Evolutionary conservation across 2,329 filamentous ascomycete species (phyloP), one percentile per base, ranked within the genome.

Genomic region (Sporothrix sp.): DNA sequence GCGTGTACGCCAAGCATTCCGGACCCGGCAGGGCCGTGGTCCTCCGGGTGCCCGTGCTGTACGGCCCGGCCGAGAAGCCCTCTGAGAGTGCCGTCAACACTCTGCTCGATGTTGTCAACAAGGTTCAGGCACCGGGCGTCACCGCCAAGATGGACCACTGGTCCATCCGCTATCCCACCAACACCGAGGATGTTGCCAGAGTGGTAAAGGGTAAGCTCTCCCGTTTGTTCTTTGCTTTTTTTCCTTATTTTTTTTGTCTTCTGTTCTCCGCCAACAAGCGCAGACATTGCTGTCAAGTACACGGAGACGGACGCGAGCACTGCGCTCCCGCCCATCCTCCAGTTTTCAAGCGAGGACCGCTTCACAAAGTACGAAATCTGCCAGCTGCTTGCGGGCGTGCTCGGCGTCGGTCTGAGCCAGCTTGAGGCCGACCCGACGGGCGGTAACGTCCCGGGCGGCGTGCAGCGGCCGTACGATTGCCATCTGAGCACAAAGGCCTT

Each of bases 281-380:
- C 20, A 81, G 87, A 94, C 58, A 71, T 93, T 43, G 79, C 85
- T 2, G 73, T 72, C 54, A 82, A 85, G 60, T 93, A 90, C 60
- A 70, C 84, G 49, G 66, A 63, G 66, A 28, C 71, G 11, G 60
- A 64, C 35, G 70, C 76, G 33, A 68, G 72, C 46, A 64, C 70
- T 10, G 62, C 69, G 14, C 68, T 95, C 35, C 89, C 89, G 0
- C 69, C 63, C 25, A 77, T 89, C 38, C 72, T 95, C 16, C 89
- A 96, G 50, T 95, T 95, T 68, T 87, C 84, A 3, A 88, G 87
- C 40, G 87, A 95, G 66, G 86, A 95, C 58, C 78, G 74, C 57
- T 85, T 83, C 72, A 95, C 89, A 42, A 95, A 95, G 70, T 94
- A 90, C 65, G 82, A 91, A 65, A 95, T 96, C 51, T 90, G 86